phyloP scores from a whole-genome alignment of 306 rosid species.

The Spatholobus suberectus region DNA sequence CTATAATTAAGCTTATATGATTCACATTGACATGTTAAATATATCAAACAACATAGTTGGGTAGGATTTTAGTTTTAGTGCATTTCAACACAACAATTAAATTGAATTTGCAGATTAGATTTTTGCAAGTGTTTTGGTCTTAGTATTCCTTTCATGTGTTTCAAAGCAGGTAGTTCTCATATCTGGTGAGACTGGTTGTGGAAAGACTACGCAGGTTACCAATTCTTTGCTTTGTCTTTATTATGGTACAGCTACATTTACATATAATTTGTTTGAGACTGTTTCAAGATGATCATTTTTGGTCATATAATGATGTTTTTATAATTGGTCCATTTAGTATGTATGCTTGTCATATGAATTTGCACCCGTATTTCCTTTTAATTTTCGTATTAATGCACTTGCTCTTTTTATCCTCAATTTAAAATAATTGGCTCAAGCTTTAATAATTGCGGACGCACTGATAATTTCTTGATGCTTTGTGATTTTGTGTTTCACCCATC shows the following conservation, averaged over 20 bases:
- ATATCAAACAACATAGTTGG: slow-evolving; percentile 22
- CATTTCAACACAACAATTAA: slow-evolving; percentile 13
- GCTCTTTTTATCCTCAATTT: neutral
- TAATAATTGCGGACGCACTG: slow-evolving; percentile 25
- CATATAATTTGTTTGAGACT: slow-evolving; percentile 34
- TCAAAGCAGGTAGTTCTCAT: slow-evolving; percentile 86
- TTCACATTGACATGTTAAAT: slow-evolving; percentile 32
- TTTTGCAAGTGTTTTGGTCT: slow-evolving; percentile 42
- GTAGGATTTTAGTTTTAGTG: slow-evolving; percentile 13
- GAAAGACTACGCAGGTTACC: slow-evolving; percentile 98
- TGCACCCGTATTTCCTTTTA: neutral
- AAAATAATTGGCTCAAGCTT: slow-evolving; percentile 10
- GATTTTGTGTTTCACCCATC: slow-evolving; percentile 41
- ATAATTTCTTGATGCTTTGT: slow-evolving; percentile 33
- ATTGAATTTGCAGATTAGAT: slow-evolving; percentile 29
- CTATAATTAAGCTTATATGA: slow-evolving; percentile 25
- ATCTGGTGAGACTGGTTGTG: slow-evolving; percentile 97
- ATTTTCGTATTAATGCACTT: slow-evolving; percentile 20
- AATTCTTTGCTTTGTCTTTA: slow-evolving; percentile 55
- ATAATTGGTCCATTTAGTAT: slow-evolving; percentile 7
- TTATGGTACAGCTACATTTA: slow-evolving; percentile 47
- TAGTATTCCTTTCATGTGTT: slow-evolving; percentile 37
- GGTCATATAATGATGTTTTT: slow-evolving; percentile 15
- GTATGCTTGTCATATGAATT: slow-evolving; percentile 19
- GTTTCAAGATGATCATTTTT: slow-evolving; percentile 26